Conservation (phyloP, 768 basidiomycete species). For the Boletales sp. region DNA sequence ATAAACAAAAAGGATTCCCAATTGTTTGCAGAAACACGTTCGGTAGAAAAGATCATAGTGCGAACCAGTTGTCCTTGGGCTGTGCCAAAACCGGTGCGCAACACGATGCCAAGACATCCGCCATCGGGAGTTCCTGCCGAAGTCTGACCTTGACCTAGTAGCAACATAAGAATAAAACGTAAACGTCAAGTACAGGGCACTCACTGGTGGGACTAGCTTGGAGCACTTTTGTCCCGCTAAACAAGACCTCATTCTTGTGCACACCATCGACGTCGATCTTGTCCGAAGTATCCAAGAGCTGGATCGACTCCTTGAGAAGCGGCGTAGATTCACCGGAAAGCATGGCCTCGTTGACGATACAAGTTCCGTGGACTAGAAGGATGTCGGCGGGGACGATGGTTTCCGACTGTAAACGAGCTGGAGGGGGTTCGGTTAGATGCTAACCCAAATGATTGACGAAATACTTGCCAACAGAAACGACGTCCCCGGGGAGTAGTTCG, state of each 20-base stretch:
- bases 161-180: neutral
- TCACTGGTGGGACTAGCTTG: conserved; percentile 60
- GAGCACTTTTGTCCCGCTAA: conserved; percentile 95
- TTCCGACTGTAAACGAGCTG: conserved; percentile 70
- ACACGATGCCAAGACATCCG: conserved; percentile 88
- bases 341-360: conserved; percentile 99
- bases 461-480: conserved; percentile 73
- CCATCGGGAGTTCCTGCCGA: conserved; percentile 76
- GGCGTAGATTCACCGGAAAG: conserved; percentile 98
- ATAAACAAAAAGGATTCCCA: conserved; percentile 95
- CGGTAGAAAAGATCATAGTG: conserved; percentile 99
- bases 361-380: conserved; percentile 85
- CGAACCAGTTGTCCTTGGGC: conserved; percentile 95
- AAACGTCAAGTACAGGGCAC: neutral
- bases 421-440: neutral
- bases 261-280: conserved; percentile 78
- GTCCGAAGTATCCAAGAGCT: conserved; percentile 72
- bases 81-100: conserved; percentile 96
- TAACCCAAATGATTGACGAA: neutral
- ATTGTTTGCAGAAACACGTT: conserved; percentile 95
- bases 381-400: conserved; percentile 92
- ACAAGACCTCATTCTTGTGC: conserved; percentile 87
- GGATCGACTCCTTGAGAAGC: conserved; percentile 91
- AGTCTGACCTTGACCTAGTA: conserved; percentile 30
- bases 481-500: conserved; percentile 85